Percentiles rank a stretch among this genome's conserved stretches.
These are phyloP conservation scores for Anisodus tanguticus DNA, from an alignment of 257 asterid species.

Conservation along the genomic window DNA sequence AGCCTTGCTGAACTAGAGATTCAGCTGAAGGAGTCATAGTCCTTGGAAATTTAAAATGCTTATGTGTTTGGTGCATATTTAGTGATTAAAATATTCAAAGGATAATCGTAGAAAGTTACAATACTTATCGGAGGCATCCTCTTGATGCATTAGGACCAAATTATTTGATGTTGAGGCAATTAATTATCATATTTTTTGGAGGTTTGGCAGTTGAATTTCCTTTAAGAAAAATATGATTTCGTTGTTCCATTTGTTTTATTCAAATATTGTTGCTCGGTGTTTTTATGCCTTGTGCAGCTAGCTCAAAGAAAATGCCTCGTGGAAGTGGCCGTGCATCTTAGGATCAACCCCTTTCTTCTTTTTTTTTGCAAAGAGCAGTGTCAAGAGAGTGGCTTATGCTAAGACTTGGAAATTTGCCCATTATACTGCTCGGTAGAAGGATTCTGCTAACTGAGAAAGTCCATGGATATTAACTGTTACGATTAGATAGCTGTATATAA, in stretches of 20 bases:
- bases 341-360: slow-evolving; percentile 38
- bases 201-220: slow-evolving; percentile 13
- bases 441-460: background rate
- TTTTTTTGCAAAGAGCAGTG: background rate
- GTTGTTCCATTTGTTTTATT: background rate
- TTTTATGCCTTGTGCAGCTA: slow-evolving; percentile 43
- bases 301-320: slow-evolving; percentile 90
- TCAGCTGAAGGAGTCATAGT: background rate
- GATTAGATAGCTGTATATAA: slow-evolving; percentile 25
- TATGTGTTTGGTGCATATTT: background rate
- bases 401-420: background rate
- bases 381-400: background rate
- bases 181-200: background rate
- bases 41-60: slow-evolving; percentile 16
- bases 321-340: slow-evolving; percentile 75
- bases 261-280: background rate
- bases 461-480: slow-evolving; percentile 19
- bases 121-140: background rate
- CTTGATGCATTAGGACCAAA: slow-evolving; percentile 25
- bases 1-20: slow-evolving; percentile 19
- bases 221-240: background rate
- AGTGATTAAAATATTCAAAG: background rate
- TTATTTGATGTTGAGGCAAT: background rate
- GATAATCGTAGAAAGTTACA: background rate
- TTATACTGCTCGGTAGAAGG: background rate